A percentile compares a stretch with the other conserved stretches of the same genome.
Conservation (phyloP, 305 asterid species). For the Solanum hybrid region DNA sequence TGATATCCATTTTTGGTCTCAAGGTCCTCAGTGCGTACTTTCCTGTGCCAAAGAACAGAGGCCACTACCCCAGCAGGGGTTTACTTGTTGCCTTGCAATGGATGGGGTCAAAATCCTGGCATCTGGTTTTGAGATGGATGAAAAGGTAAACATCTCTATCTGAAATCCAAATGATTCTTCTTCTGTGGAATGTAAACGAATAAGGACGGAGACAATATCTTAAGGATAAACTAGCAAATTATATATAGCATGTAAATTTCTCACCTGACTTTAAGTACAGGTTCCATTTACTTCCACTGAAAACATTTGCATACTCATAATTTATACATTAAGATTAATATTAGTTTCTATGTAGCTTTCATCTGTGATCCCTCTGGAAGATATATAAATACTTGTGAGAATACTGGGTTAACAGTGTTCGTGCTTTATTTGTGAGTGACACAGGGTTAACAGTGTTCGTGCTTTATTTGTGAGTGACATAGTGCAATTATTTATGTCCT, state of each 20-base stretch:
- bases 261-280: background rate
- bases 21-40: conserved; percentile 95
- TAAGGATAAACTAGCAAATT: background rate
- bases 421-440: background rate
- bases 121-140: conserved; percentile 82
- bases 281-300: background rate
- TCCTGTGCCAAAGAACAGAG: conserved; percentile 87
- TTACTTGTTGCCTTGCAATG: conserved; percentile 98
- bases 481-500: background rate
- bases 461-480: background rate
- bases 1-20: conserved; percentile 7
- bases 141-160: conserved; percentile 42
- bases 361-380: background rate
- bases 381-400: background rate
- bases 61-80: conserved; percentile 67
- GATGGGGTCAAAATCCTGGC: conserved; percentile 82
- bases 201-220: background rate
- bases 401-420: background rate
- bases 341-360: background rate
- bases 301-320: background rate
- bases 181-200: background rate
- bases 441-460: background rate
- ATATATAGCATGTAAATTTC: background rate
- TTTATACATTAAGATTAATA: background rate
- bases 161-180: background rate